A percentile compares a stretch with the other conserved stretches of the same genome.
phyloP scores from a whole-genome alignment of 495 filamentous ascomycete species.

The Wilcoxina mikolae region DNA sequence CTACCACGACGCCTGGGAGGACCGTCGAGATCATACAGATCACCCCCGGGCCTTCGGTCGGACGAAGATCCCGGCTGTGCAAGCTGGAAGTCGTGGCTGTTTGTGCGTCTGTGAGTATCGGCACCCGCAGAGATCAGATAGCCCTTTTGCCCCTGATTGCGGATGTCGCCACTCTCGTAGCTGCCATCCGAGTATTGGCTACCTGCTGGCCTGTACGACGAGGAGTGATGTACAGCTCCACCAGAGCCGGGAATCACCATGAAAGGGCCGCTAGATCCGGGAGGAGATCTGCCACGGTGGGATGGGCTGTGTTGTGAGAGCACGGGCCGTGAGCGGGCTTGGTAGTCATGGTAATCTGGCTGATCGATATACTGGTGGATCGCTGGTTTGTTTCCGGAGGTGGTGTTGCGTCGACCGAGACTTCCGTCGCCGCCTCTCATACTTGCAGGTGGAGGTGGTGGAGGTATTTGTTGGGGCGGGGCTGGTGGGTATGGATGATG shows the following conservation, averaged over 20 bases:
- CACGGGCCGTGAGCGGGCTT: constrained; percentile 8
- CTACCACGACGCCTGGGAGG: constrained; percentile 16
- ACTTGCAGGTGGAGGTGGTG: background rate
- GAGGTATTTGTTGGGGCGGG: constrained; percentile 16
- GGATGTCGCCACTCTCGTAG: constrained; percentile 11
- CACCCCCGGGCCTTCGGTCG: constrained; percentile 4
- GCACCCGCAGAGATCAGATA: constrained; percentile 13
- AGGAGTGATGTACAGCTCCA: constrained; percentile 9
- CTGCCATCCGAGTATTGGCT: constrained; percentile 22
- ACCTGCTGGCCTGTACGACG: constrained; percentile 18
- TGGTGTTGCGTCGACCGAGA: constrained; percentile 3
- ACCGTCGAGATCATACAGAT: constrained; percentile 15
- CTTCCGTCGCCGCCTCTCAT: constrained; percentile 9
- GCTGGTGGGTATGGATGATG: constrained; percentile 8
- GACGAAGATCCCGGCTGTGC: constrained; percentile 10
- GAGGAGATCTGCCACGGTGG: constrained; percentile 19
- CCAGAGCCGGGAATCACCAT: constrained; percentile 15
- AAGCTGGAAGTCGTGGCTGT: constrained; percentile 15
- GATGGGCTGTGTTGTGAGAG: constrained; percentile 16
- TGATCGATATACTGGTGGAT: constrained; percentile 6
- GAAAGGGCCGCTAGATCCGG: constrained; percentile 14
- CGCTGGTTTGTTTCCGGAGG: background rate
- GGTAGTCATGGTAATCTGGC: constrained; percentile 1
- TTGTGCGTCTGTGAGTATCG: constrained; percentile 9
- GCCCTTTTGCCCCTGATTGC: constrained; percentile 9